Percentiles rank a stretch among this genome's conserved stretches.
phyloP scores from a whole-genome alignment of 1,284 basidiomycete genomes.

The Sphagnurus paluster region DNA sequence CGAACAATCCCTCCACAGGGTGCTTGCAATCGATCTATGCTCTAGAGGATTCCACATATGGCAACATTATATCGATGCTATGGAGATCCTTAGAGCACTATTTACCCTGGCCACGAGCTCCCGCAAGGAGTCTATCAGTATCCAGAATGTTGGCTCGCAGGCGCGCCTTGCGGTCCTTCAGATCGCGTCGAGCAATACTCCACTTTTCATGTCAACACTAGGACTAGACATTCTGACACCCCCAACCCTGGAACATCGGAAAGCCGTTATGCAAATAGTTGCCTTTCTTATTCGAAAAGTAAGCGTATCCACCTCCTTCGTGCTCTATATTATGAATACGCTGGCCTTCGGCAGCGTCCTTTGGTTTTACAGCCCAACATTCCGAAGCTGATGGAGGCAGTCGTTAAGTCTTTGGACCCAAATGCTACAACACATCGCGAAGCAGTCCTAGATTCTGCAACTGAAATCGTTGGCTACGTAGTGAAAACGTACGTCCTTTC shows the following conservation, averaged over 20 bases:
- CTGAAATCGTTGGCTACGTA: slow-evolving; percentile 89
- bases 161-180: slow-evolving; percentile 84
- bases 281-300: slow-evolving; percentile 93
- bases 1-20: slow-evolving; percentile 61
- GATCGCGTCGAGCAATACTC: slow-evolving; percentile 83
- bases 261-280: slow-evolving; percentile 89
- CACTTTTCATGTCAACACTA: slow-evolving; percentile 94
- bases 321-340: background rate
- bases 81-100: slow-evolving; percentile 84
- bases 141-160: slow-evolving; percentile 61
- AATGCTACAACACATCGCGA: slow-evolving; percentile 83
- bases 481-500: slow-evolving; percentile 73
- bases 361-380: slow-evolving; percentile 85
- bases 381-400: slow-evolving; percentile 89
- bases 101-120: slow-evolving; percentile 78
- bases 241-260: slow-evolving; percentile 76
- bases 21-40: slow-evolving; percentile 87
- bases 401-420: slow-evolving; percentile 96
- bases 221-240: slow-evolving; percentile 89
- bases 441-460: slow-evolving; percentile 87
- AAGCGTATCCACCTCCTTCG: slow-evolving; percentile 7
- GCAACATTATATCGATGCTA: slow-evolving; percentile 93
- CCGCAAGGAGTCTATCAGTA: slow-evolving; percentile 66
- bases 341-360: slow-evolving; percentile 55
- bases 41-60: slow-evolving; percentile 90